phyloP scores from a whole-genome alignment of 306 rosid species.

The Carpinus fangiana region DNA sequence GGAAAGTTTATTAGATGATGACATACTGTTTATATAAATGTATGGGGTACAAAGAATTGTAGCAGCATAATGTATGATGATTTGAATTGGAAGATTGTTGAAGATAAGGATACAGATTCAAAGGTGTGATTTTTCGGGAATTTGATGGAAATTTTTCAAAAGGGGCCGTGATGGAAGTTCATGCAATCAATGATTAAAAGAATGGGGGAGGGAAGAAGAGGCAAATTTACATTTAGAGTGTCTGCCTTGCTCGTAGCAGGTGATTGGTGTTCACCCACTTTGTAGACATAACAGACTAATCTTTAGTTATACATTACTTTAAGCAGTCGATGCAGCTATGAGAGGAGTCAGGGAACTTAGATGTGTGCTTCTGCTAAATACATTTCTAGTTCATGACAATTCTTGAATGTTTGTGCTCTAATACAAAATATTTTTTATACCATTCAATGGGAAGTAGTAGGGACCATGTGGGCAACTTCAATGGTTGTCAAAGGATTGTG shows the following conservation, averaged over 20 bases:
- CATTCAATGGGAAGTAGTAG: not conserved
- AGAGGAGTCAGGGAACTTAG: not conserved
- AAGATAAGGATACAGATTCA: too few species aligned
- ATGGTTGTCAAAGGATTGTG: not conserved
- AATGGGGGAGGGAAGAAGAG: not conserved
- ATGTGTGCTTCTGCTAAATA: slow-evolving; percentile 1
- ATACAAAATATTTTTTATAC: not conserved
- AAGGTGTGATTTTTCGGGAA: not conserved
- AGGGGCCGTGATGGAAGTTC: too few species aligned
- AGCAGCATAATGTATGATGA: not conserved
- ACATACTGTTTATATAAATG: not conserved
- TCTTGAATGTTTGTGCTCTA: not conserved
- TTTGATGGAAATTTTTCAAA: too few species aligned
- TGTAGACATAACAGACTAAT: not conserved
- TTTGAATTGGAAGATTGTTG: not conserved
- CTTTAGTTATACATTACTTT: not conserved
- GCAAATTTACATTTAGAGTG: not conserved
- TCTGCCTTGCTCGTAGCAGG: not conserved
- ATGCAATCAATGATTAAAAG: too few species aligned
- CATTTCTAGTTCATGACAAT: not conserved
- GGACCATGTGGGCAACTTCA: not conserved
- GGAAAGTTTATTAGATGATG: not conserved
- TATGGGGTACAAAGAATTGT: not conserved
- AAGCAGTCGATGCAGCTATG: not conserved
- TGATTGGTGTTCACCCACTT: not conserved